Evolutionary conservation across 352 stramenopile genomes (phyloP).

Genomic region (Globisporangium acanthophoron): DNA sequence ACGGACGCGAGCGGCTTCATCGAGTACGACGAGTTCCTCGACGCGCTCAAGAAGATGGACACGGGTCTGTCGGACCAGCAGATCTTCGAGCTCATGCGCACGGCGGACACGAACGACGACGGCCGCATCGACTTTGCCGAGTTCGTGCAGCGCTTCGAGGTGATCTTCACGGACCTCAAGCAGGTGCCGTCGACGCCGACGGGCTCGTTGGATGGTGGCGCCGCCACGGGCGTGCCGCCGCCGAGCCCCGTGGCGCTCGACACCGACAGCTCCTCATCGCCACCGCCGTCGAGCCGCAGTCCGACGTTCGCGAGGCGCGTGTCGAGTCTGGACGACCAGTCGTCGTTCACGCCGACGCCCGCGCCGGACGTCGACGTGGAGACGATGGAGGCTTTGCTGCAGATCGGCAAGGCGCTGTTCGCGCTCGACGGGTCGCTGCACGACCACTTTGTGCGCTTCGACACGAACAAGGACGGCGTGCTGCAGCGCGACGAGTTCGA

Average conservation of each 20-base stretch:
- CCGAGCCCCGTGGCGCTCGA: conserved; percentile 21
- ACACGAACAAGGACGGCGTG: conserved; percentile 82
- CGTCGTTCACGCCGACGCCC: conserved; percentile 47
- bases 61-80: conserved; percentile 89
- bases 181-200: conserved; percentile 24
- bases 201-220: conserved; percentile 4
- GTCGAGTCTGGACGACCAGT: conserved; percentile 55
- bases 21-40: conserved; percentile 93
- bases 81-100: conserved; percentile 92
- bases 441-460: conserved; percentile 82
- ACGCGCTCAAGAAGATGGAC: conserved; percentile 88
- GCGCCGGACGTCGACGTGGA: conserved; percentile 70
- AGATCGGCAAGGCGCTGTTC: conserved; percentile 79
- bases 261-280: neutral
- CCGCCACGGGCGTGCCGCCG: conserved; percentile 1
- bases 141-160: conserved; percentile 88
- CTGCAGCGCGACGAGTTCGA: conserved; percentile 76
- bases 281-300: conserved; percentile 5
- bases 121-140: conserved; percentile 89
- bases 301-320: conserved; percentile 43
- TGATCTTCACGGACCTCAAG: conserved; percentile 85
- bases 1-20: conserved; percentile 87
- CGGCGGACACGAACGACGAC: conserved; percentile 90
- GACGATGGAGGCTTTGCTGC: conserved; percentile 74
- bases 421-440: conserved; percentile 61